These are phyloP conservation scores for Rhodotorula glutinis DNA, from an alignment of 1,284 basidiomycete species.

Conservation along the genomic window DNA sequence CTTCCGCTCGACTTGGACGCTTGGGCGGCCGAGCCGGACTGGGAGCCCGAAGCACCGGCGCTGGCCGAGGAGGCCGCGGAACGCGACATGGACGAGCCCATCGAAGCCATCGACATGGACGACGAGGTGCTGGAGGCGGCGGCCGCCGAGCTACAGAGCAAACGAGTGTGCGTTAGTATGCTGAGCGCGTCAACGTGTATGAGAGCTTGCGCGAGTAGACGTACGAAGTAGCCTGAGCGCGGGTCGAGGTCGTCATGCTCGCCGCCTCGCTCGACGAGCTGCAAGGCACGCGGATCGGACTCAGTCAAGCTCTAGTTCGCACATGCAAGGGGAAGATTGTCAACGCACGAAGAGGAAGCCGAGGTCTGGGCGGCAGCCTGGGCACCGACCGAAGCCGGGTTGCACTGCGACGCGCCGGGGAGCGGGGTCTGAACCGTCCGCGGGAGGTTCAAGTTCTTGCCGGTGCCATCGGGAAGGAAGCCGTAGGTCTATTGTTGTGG, in stretches of 20 bases:
- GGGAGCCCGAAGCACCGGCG: neutral
- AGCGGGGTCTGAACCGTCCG: constrained; percentile 33
- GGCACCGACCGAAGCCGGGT: constrained; percentile 9
- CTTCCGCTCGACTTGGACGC: neutral
- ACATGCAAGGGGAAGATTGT: neutral
- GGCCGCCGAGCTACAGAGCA: too few species aligned
- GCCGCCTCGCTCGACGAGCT: too few species aligned
- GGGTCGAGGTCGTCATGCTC: neutral
- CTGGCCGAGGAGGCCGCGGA: neutral
- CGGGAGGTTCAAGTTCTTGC: constrained; percentile 39
- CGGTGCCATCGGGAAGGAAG: constrained; percentile 40
- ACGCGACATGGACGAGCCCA: neutral
- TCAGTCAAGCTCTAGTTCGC: neutral
- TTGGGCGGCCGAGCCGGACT: neutral
- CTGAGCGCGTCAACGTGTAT: too few species aligned
- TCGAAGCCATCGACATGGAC: neutral
- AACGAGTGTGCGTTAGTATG: too few species aligned
- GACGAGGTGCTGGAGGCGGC: neutral
- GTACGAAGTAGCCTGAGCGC: neutral
- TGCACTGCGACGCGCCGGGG: constrained; percentile 29
- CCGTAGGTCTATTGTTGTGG: constrained; percentile 34
- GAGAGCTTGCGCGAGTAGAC: too few species aligned
- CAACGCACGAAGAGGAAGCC: neutral
- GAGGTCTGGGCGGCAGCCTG: neutral
- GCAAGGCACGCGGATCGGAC: neutral